A percentile compares a stretch with the other conserved stretches of the same genome.
These are phyloP conservation scores for Myxozyma kluyveri DNA, from an alignment of 805 yeast genomes.

Conservation along the genomic window DNA sequence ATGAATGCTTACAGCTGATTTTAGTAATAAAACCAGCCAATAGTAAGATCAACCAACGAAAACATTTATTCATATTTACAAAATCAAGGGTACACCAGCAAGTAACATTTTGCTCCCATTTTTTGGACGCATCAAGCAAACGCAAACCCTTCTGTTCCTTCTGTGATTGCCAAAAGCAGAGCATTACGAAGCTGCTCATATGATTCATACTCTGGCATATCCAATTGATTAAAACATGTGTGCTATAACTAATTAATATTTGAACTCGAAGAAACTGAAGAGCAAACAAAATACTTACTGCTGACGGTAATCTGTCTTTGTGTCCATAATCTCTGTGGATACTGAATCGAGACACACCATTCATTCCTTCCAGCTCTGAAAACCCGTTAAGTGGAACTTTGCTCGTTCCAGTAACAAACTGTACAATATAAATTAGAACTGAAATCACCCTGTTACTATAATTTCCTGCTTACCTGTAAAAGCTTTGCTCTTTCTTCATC, in stretches of 20 bases:
- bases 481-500: constrained; percentile 90
- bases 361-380: constrained; percentile 81
- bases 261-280: neutral
- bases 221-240: constrained; percentile 94
- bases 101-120: too few species aligned
- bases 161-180: constrained; percentile 78
- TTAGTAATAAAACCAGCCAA: too few species aligned
- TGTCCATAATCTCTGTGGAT: constrained; percentile 87
- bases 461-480: constrained; percentile 49
- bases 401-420: constrained; percentile 92
- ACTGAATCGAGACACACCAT: constrained; percentile 79
- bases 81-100: too few species aligned
- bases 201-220: constrained; percentile 86
- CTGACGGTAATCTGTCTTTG: constrained; percentile 83
- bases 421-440: neutral
- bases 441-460: neutral
- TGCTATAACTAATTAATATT: constrained; percentile 42
- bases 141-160: constrained; percentile 96
- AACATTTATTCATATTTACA: too few species aligned
- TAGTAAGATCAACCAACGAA: too few species aligned
- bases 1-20: too few species aligned
- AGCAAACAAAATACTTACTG: constrained; percentile 38
- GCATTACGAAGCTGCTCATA: constrained; percentile 83
- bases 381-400: constrained; percentile 95
- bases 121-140: too few species aligned